Percentiles rank a stretch among this genome's conserved stretches.
These are phyloP conservation scores for Quercus mongolica DNA, from an alignment of 306 rosid species.

Conservation along the genomic window DNA sequence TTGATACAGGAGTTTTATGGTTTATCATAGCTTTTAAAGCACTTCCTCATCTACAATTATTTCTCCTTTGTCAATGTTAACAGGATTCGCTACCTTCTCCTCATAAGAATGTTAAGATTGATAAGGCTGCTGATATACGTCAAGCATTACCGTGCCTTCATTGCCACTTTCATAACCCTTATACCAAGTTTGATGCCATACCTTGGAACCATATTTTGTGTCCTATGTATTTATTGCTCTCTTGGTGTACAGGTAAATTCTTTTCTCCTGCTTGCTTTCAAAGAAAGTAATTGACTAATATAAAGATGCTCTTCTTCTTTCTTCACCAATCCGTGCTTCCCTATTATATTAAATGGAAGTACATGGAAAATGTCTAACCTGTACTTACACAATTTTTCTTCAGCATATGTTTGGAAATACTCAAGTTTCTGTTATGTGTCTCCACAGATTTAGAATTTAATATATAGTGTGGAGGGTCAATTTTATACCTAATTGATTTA, in stretches of 20 bases:
- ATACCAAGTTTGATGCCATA: slow-evolving; percentile 99
- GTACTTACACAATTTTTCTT: not conserved
- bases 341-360: not conserved
- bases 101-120: slow-evolving; percentile 89
- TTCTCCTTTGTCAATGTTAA: slow-evolving; percentile 16
- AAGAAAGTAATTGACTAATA: slow-evolving; percentile 15
- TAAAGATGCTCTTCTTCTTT: slow-evolving; percentile 9
- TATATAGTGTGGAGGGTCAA: not conserved
- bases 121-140: slow-evolving; percentile 89
- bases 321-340: not conserved
- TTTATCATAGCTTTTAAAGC: not conserved
- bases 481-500: not conserved
- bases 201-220: slow-evolving; percentile 86
- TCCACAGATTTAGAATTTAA: not conserved
- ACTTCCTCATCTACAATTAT: not conserved
- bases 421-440: not conserved
- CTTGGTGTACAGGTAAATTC: slow-evolving; percentile 85
- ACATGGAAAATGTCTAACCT: not conserved
- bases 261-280: slow-evolving; percentile 13
- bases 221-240: slow-evolving; percentile 76
- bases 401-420: not conserved
- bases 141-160: slow-evolving; percentile 74
- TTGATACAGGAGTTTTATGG: not conserved
- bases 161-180: slow-evolving; percentile 88
- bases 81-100: slow-evolving; percentile 99